Evolutionary conservation across 2,329 filamentous ascomycete species (phyloP), one percentile per base, ranked within the genome.

Genomic region (Endocalyx cinctus): DNA sequence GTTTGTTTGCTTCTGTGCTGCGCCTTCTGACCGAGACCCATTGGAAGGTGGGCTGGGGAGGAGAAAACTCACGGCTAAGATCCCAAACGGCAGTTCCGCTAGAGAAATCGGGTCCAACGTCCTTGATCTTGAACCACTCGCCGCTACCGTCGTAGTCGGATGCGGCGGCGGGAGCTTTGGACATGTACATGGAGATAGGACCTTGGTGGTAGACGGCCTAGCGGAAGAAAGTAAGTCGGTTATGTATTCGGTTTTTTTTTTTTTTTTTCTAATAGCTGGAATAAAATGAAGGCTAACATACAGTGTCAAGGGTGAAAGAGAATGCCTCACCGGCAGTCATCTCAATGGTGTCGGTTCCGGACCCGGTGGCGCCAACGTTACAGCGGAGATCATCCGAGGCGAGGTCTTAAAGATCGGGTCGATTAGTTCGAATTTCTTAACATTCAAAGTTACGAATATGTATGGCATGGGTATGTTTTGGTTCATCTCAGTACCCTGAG

Each of bases 131-230:
- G 54, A 66, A 64, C 61, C 62, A 66, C 26, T 58, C 51, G 4
- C 62, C 62, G 27, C 53, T 57, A 17, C 59, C 62, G 27, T 60
- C 58, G 43, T 64, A 66, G 28, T 54, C 51, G 5, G 52, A 42
- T 6, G 56, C 59, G 25, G 54, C 45, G 19, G 51, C 43, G 4
- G 59, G 60, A 2, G 62, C 60, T 41, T 63, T 63, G 34, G 62
- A 64, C 41, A 64, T 58, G 51, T 64, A 65, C 51, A 65, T 43
- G 1, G 60, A 60, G 36, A 62, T 57, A 0, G 62, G 62, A 0
- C 63, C 63, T 40, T 65, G 61, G 48, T 66, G 62, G 38, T 66
- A 66, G n/a, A 66, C 61, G 10, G 62, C 56, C 39, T 55, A 17
- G 11, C 10, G 17, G 34, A 10, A 1, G n/a, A 29, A 22, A 43